Evolutionary conservation across 768 basidiomycete genomes (phyloP).

Genomic region (Fomitopsis serialis): DNA sequence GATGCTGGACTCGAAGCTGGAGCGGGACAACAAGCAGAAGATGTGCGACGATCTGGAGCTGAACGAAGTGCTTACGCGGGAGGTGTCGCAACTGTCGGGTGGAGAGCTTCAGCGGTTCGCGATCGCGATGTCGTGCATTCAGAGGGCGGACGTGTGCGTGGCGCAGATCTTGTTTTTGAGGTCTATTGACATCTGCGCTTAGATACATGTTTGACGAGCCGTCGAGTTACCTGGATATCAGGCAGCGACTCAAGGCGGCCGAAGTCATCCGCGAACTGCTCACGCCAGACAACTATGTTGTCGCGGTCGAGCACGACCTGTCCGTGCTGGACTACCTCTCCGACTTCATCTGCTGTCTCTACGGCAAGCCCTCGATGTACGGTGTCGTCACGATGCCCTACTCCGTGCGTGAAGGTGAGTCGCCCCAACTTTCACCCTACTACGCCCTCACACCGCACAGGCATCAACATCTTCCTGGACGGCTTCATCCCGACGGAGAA

Average conservation of each 20-base stretch:
- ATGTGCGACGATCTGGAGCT: slow-evolving; percentile 87
- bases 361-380: slow-evolving; percentile 96
- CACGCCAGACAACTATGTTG: slow-evolving; percentile 81
- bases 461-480: slow-evolving; percentile 99
- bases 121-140: slow-evolving; percentile 95
- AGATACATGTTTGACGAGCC: slow-evolving; percentile 99
- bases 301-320: slow-evolving; percentile 98
- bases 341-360: slow-evolving; percentile 96
- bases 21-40: slow-evolving; percentile 82
- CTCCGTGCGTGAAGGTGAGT: slow-evolving; percentile 90
- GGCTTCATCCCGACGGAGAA: slow-evolving; percentile 99
- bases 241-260: slow-evolving; percentile 91
- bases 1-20: slow-evolving; percentile 91
- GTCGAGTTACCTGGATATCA: slow-evolving; percentile 95
- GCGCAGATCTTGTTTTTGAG: not conserved
- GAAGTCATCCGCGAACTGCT: slow-evolving; percentile 90
- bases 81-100: slow-evolving; percentile 83
- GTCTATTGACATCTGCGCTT: slow-evolving; percentile 1
- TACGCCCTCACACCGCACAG: slow-evolving; percentile 31
- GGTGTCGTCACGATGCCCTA: slow-evolving; percentile 99
- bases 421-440: not conserved
- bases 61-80: slow-evolving; percentile 79
- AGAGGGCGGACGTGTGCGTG: slow-evolving; percentile 89
- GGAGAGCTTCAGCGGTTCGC: slow-evolving; percentile 98
- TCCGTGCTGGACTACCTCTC: slow-evolving; percentile 98